Base-by-base conservation (phyloP, 306 rosid genomes). In the Cercis canadensis region DNA sequence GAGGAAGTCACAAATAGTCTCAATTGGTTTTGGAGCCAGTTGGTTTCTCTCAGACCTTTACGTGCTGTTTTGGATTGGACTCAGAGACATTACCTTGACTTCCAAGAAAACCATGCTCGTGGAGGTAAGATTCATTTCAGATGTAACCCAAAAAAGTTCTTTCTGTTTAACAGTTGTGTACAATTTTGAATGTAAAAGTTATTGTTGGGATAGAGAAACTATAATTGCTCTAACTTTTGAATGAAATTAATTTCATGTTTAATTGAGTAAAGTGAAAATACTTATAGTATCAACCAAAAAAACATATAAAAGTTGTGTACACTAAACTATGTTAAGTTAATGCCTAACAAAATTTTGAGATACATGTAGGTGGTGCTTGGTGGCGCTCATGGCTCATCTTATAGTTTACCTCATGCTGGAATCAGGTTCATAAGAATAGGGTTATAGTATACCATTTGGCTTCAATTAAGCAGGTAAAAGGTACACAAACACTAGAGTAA, bases 291-390 rank as follows among this genome's bases (percentile, higher is more conserved):
- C 39, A 34, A 34, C 4, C 7, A 3, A 3, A 34, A 34, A 7
- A 34, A 7, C 5, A 7, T 34, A 34, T 34, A 4, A 34, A 3
- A 34, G 39, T 34, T 7, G 7, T 34, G 7, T 3, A 37, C 3
- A 5, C 43, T 37, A 2, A 5, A 37, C 5, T 46, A 3, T 41
- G 39, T 21, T 17, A 17, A 39, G 34, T 78, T 65, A 6, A 73
- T 54, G 36, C 1, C 43, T 79, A 12, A 12, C 9, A 47, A 70
- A 57, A 55, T 7, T 7, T 53, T 14, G 29, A 52, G 52, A 52
- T 57, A 50, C 5, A 16, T 77, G 87, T 88, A 88, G 94, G 70
- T 55, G 73, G 21, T n/a, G 17, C 82, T 37, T 75, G 90, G 94
- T 79, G 90, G 87, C 74, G 81, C 34, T 68, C 79, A 55, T 79